Evolutionary conservation across 2,329 filamentous ascomycete genomes (phyloP), one percentile per base, ranked within the genome.

Genomic region (Hymenoscyphus occultus): DNA sequence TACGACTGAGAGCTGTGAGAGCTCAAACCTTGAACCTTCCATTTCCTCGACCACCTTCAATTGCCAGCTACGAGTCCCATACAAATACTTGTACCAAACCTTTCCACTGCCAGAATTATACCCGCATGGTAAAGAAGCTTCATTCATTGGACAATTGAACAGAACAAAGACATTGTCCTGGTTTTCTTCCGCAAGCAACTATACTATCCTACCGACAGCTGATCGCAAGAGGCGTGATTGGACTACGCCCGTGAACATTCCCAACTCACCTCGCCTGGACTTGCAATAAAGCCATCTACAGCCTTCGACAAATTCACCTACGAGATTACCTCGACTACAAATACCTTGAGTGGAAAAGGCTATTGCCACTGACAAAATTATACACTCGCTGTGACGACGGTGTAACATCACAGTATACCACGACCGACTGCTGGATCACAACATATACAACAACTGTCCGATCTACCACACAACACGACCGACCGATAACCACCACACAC

Each of bases 121-220:
- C 45, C 45, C 22, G 45, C 45, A 51, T 51, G 19, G n/a, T 12
- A 51, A 22, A 22, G 5, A 28, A 12, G 22, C n/a, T 51, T 19
- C 9, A 22, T 2, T 22, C 45, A 51, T 51, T 51, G 45, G 45
- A 51, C 45, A 51, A 51, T 51, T 51, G n/a, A 51, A 5, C 12
- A 51, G 22, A 22, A 51, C 19, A 51, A n/a, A 51, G 22, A 22
- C 45, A 51, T 22, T 22, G 45, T 51, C 22, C 19, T 7, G 7
- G 19, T 51, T 51, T 51, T 51, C 45, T 51, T 51, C 45, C 45
- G n/a, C 45, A 51, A 51, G 45, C 45, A 51, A 51, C 5, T 35
- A 35, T 4, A 35, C 9, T 7, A 10, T 10, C 6, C 35, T 35
- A 35, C 9, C 1, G 9, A 35, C 45, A 51, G 45, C 45, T 22